Conservation (phyloP, 176 grass and related monocot genomes). For the Pontederia paniculata region DNA sequence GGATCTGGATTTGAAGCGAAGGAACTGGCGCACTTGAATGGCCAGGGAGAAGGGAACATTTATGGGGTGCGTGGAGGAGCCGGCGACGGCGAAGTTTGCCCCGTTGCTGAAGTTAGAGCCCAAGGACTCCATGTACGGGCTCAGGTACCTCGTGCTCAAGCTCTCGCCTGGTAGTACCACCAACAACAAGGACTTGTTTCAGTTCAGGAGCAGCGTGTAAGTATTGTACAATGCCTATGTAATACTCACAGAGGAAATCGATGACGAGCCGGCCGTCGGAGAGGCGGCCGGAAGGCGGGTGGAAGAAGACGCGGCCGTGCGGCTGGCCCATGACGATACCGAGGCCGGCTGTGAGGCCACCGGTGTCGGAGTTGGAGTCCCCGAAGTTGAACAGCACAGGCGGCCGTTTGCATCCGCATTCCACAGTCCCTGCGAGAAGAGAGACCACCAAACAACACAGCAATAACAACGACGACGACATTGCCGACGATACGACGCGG, state of each 20-base stretch:
- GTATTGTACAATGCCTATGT: no score
- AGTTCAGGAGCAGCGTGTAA: no score
- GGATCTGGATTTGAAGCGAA: constrained; percentile 43
- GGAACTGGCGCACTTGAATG: constrained; percentile 50
- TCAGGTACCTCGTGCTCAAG: constrained; percentile 33
- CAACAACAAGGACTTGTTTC: no score
- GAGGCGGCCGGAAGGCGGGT: constrained; percentile 55
- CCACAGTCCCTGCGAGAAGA: background rate
- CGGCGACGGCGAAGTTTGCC: constrained; percentile 58
- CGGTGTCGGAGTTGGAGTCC: constrained; percentile 91
- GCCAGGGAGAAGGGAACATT: constrained; percentile 42
- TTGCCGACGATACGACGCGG: no score
- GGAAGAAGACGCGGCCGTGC: constrained; percentile 63
- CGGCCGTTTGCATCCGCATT: background rate
- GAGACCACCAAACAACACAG: no score
- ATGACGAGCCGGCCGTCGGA: constrained; percentile 79
- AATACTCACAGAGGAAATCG: constrained; percentile 76
- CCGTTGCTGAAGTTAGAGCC: constrained; percentile 51
- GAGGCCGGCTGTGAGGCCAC: constrained; percentile 38
- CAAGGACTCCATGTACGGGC: constrained; percentile 47
- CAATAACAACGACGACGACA: background rate
- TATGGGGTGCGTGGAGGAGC: constrained; percentile 40
- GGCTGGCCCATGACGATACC: constrained; percentile 37
- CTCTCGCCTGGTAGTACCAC: constrained; percentile 33
- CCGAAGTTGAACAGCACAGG: constrained; percentile 66